Evolutionary conservation across 2,329 filamentous ascomycete genomes (phyloP).

Genomic region (Fusarium pseudoanthophilum): DNA sequence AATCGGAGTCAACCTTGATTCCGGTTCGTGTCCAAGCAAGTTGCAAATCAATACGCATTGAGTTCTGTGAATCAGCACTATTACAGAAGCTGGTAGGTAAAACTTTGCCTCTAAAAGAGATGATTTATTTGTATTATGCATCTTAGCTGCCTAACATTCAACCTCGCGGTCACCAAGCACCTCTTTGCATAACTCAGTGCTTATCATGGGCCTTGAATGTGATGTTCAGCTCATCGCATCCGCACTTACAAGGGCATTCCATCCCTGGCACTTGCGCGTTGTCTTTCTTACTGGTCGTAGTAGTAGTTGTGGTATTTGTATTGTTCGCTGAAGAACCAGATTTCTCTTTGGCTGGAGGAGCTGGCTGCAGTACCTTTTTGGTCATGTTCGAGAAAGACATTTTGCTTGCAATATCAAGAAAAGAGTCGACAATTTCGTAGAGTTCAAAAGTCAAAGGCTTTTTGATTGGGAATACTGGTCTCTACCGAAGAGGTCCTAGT

Average conservation of each 20-base stretch:
- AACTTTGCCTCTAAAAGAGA: fast-evolving
- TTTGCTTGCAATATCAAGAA: background rate
- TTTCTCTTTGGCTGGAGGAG: background rate
- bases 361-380: background rate
- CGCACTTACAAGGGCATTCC: background rate
- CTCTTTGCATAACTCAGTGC: background rate
- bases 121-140: fast-evolving
- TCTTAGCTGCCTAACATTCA: fast-evolving
- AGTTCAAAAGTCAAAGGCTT: fast-evolving
- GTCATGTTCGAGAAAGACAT: background rate
- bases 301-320: fast-evolving
- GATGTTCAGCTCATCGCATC: background rate
- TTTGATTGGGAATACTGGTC: fast-evolving
- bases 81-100: fast-evolving
- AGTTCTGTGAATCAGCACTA: background rate
- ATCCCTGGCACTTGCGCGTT: too few species aligned
- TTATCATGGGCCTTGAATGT: background rate
- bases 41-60: background rate
- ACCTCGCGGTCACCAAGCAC: fast-evolving
- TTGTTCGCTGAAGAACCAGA: fast-evolving
- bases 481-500: fast-evolving
- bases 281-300: fast-evolving
- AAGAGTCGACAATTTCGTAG: fast-evolving
- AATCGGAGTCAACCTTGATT: background rate
- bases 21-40: fast-evolving